Conservation (phyloP, 1,284 basidiomycete species). For the Phellopilus nigrolimitatus region DNA sequence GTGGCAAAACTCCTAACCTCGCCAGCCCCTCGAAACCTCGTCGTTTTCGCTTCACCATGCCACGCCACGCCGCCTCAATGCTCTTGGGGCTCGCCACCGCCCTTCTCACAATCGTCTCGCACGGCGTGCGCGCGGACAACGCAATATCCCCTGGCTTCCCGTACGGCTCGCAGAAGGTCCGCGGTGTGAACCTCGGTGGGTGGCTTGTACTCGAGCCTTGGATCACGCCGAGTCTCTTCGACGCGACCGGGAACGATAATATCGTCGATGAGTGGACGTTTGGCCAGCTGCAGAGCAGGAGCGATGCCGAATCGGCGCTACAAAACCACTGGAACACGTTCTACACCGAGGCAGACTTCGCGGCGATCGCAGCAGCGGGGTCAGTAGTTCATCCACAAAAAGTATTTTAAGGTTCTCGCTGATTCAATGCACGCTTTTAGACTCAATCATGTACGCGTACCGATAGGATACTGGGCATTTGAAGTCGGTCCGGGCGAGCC, state of each 20-base stretch:
- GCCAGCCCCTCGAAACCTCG: too few species aligned
- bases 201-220: conserved; percentile 68
- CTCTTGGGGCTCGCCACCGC: background rate
- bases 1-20: too few species aligned
- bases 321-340: conserved; percentile 75
- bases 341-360: conserved; percentile 76
- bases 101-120: conserved; percentile 18
- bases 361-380: conserved; percentile 70
- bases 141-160: conserved; percentile 39
- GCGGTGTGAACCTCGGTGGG: conserved; percentile 73
- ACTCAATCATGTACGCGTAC: conserved; percentile 82
- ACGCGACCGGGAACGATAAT: conserved; percentile 61
- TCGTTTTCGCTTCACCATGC: too few species aligned
- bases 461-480: conserved; percentile 92
- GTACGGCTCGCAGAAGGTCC: conserved; percentile 55
- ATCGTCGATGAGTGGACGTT: conserved; percentile 89
- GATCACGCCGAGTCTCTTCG: conserved; percentile 84
- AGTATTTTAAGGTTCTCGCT: conserved; percentile 12
- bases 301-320: conserved; percentile 45
- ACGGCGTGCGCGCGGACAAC: conserved; percentile 17
- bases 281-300: conserved; percentile 51
- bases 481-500: conserved; percentile 78
- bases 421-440: conserved; percentile 33
- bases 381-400: conserved; percentile 31
- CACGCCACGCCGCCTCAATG: background rate